These are phyloP conservation scores for Mycena sp. DNA, from an alignment of 1,284 basidiomycete genomes.

Conservation along the genomic window DNA sequence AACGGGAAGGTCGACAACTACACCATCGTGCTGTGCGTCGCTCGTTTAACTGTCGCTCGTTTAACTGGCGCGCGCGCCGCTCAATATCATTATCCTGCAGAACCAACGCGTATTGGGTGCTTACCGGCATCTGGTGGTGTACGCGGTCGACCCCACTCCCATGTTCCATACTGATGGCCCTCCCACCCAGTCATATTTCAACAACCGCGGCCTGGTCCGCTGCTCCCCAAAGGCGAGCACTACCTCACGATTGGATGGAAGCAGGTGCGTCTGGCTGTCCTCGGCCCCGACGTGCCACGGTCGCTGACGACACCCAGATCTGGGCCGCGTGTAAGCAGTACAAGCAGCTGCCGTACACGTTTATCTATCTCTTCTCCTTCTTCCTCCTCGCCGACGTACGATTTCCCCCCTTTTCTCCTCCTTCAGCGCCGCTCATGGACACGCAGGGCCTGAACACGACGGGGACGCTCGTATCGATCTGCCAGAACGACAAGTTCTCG, in stretches of 20 bases:
- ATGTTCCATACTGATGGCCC: not conserved
- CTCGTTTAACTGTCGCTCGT: not conserved
- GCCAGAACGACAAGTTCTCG: constrained; percentile 83
- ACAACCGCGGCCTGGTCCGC: constrained; percentile 76
- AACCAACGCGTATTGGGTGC: constrained; percentile 79
- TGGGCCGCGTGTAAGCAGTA: constrained; percentile 76
- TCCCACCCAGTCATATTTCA: constrained; percentile 72
- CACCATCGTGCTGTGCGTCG: constrained; percentile 65
- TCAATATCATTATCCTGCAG: constrained; percentile 42
- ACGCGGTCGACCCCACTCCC: constrained; percentile 36
- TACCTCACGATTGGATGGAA: constrained; percentile 86
- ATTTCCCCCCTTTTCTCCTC: constrained; percentile 18
- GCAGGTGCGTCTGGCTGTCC: constrained; percentile 54
- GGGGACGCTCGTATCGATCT: constrained; percentile 77
- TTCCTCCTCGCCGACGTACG: constrained; percentile 81
- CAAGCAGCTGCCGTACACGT: constrained; percentile 78
- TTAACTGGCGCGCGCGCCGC: no score
- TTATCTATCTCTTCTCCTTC: constrained; percentile 77
- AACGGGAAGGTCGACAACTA: constrained; percentile 53
- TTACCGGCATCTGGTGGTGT: constrained; percentile 87
- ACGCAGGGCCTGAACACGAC: constrained; percentile 80
- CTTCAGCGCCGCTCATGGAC: not conserved
- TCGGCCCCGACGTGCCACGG: not conserved
- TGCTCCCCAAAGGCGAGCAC: constrained; percentile 74
- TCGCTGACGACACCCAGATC: constrained; percentile 53